Evolutionary conservation across 345 rosid species (phyloP), one percentile per base, ranked within the genome.

Genomic region (Populus alba): DNA sequence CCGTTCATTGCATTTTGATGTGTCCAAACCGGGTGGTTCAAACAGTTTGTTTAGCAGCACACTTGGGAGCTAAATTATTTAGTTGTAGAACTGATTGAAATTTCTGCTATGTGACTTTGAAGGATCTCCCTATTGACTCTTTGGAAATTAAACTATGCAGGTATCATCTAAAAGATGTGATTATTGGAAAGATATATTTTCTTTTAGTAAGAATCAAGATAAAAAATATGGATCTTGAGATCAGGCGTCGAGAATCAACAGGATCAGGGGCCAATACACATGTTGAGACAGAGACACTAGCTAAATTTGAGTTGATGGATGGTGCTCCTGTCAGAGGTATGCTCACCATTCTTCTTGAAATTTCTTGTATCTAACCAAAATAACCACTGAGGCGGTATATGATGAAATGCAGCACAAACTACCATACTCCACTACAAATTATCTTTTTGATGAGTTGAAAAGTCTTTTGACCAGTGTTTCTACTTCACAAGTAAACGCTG

Each of bases 211-310:
- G 97, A 87, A 97, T 97, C 89, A 97, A 92, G 91, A 92, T 97
- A 84, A 97, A 97, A 86, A 94, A 92, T 78, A 97, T 97, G 98
- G 99, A 97, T 79, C 97, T 97, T 72, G 99, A 97, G 92, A 97
- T 97, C 79, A 87, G 99, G 74, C 91, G 97, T 68, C 88, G 97
- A 57, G 99, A 97, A 80, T 94, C 99, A 61, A 97, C 99, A 1
- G 99, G 99, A 70, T 88, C 97, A 61, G 99, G 99, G 74, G 88
- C 93, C 72, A 97, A 91, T 82, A 97, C 97, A 29, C 97, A 92
- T 80, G 99, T 97, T 17, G 99, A 97, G 89, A 94, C 99, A 29
- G 98, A 97, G 86, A 97, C 98, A 15, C 91, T 97, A 22, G 98
- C 98, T 12, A 97, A 97, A 85, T 97, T 90, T 69, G 99, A 94